A percentile compares a stretch with the other conserved stretches of the same genome.
phyloP scores from a whole-genome alignment of 176 grass and related monocot genomes.

The sorghum (Sorghum bicolor) region DNA sequence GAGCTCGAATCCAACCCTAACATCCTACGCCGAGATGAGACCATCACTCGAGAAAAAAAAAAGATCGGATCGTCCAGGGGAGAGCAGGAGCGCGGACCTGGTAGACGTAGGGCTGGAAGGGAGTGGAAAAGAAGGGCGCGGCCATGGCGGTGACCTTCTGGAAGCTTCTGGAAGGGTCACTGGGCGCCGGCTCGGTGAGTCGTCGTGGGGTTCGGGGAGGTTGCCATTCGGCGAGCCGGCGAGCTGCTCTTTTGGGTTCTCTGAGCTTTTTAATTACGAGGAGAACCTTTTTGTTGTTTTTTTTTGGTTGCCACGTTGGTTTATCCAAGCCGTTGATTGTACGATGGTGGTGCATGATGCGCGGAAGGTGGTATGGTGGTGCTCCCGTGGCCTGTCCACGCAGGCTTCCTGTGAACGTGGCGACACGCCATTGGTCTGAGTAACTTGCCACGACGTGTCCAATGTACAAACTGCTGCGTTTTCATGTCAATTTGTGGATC shows the following conservation, averaged over 20 bases:
- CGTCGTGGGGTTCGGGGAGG: slow-evolving; percentile 18
- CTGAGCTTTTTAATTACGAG: not conserved
- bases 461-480: not conserved
- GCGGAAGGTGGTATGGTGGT: not conserved
- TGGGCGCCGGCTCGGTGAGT: slow-evolving; percentile 16
- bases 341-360: not conserved
- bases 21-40: not conserved
- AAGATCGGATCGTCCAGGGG: slow-evolving; percentile 16
- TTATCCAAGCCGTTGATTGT: not conserved
- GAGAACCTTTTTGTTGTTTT: not conserved
- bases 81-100: slow-evolving; percentile 43
- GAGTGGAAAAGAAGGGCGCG: slow-evolving; percentile 84
- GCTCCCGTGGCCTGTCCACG: slow-evolving; percentile 25
- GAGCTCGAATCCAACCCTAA: slow-evolving; percentile 34
- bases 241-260: slow-evolving; percentile 4
- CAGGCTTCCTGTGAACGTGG: not conserved
- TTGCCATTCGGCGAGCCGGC: slow-evolving; percentile 26
- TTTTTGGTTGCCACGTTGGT: not conserved
- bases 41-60: not conserved
- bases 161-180: slow-evolving; percentile 49
- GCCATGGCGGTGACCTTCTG: slow-evolving; percentile 62
- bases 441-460: slow-evolving; percentile 17
- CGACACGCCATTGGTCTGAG: slow-evolving; percentile 1
- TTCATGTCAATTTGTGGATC: not conserved
- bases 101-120: slow-evolving; percentile 96